phyloP scores from a whole-genome alignment of 371 early-diverging fungal genomes.

The Parasitella parasitica region DNA sequence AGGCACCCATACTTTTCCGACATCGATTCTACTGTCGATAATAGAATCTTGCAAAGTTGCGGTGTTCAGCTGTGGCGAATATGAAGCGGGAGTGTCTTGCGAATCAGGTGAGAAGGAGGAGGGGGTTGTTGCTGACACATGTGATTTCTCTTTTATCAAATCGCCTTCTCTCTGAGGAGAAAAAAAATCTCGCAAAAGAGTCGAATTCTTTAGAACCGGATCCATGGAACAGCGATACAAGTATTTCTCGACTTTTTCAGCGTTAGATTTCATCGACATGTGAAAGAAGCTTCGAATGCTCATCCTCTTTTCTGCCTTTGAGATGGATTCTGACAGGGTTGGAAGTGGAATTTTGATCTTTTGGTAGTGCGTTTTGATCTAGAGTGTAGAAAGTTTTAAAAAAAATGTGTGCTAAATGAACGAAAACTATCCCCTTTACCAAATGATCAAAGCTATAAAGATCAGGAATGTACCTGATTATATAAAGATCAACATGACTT shows the following conservation, averaged over 20 bases:
- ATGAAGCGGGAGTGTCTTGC: neutral
- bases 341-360: constrained; percentile 49
- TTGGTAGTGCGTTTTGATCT: constrained; percentile 46
- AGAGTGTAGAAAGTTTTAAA: neutral
- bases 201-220: constrained; percentile 30
- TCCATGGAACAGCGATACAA: constrained; percentile 38
- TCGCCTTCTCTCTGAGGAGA: constrained; percentile 52
- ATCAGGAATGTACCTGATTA: constrained; percentile 61
- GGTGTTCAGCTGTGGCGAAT: neutral
- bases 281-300: constrained; percentile 35
- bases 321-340: constrained; percentile 25
- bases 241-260: constrained; percentile 48
- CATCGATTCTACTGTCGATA: constrained; percentile 2
- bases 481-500: constrained; percentile 37
- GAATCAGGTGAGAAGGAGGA: constrained; percentile 1
- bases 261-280: constrained; percentile 30
- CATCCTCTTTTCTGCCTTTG: constrained; percentile 32
- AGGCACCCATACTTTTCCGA: constrained; percentile 18
- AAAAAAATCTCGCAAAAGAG: constrained; percentile 49
- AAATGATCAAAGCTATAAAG: constrained; percentile 60
- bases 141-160: neutral
- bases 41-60: neutral
- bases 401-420: no score
- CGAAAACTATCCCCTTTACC: constrained; percentile 37
- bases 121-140: neutral